A percentile compares a stretch with the other conserved stretches of the same genome.
Conservation (phyloP, 139 green algal species). For the Diplosphaera chodatii region DNA sequence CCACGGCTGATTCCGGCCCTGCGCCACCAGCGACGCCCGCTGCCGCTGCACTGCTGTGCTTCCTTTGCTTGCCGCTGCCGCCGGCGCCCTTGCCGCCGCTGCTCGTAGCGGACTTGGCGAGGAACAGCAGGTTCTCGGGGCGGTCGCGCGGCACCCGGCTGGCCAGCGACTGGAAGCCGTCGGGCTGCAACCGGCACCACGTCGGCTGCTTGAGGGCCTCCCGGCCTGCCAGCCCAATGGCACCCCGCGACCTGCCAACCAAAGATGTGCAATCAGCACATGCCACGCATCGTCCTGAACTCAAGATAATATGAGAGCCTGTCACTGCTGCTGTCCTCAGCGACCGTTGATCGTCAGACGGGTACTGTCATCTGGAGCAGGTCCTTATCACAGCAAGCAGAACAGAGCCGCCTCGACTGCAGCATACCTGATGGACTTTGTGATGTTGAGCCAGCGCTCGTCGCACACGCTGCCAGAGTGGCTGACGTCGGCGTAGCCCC, state of each 20-base stretch:
- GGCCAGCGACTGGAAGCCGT: slow-evolving; percentile 48
- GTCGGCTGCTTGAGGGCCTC: slow-evolving; percentile 52
- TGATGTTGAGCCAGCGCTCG: slow-evolving; percentile 66
- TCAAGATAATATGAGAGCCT: too few species aligned
- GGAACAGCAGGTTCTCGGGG: slow-evolving; percentile 60
- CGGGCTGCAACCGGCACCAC: slow-evolving; percentile 66
- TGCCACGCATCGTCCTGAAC: too few species aligned
- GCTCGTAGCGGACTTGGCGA: slow-evolving; percentile 12
- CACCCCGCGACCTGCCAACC: slow-evolving; percentile 18
- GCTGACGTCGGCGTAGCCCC: slow-evolving; percentile 66
- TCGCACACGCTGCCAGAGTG: slow-evolving; percentile 74
- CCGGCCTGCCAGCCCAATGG: slow-evolving; percentile 12
- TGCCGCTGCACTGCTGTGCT: too few species aligned
- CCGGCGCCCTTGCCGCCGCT: neutral
- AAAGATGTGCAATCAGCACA: neutral
- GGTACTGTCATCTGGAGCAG: too few species aligned
- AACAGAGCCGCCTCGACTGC: neutral
- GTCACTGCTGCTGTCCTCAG: too few species aligned
- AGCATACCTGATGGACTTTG: slow-evolving; percentile 22
- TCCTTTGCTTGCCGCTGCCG: too few species aligned
- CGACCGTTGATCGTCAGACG: too few species aligned
- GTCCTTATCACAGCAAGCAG: too few species aligned
- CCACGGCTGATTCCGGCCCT: too few species aligned
- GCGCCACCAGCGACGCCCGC: too few species aligned
- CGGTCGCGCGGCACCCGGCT: slow-evolving; percentile 11